Evolutionary conservation across 169 alveolate genomes (phyloP), one percentile per base, ranked within the genome.

Genomic region (Eimeria acervulina): DNA sequence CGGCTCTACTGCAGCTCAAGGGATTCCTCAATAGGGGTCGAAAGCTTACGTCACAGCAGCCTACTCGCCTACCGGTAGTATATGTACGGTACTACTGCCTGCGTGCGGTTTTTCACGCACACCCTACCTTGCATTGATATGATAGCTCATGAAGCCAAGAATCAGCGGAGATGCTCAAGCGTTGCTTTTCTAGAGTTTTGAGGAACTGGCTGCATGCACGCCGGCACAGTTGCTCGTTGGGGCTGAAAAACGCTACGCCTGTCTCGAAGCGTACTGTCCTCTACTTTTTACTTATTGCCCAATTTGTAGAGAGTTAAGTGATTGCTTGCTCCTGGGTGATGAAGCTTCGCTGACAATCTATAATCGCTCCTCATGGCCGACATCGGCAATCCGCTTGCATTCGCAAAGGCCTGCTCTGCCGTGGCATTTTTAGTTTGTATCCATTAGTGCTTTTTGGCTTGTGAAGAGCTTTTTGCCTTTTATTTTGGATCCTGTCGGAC

Each of bases 201-300:
- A 8, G 74, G 40, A n/a, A 47, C 47, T 68, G 23, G 80, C 26
- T 33, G 80, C 80, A 68, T 68, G 80, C 80, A 68, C 47, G n/a
- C 6, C 23, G 4, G 36, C 10, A 7, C 23, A 38, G 76, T 8
- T 28, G 47, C 47, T 28, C 47, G n/a, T 33, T 13, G 80, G 80
- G 80, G 80, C 80, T 68, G 80, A 31, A 7, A 68, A 33, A 6
- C 4, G 10, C 42, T 15, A 31, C n/a, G 80, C 31, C 31, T 68
- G 80, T 68, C 80, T 68, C 80, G 47, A 23, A 28, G n/a, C 23
- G 17, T 31, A 0, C 23, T 10, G 0, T 13, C 12, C 2, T 10
- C 42, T 2, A 28, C 0, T 2, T 7, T n/a, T 63, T 21, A 1
- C 26, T 68, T 33, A 68, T 68, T 68, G 1, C 31, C 44, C 47